Percentiles rank a stretch among this genome's conserved stretches.
These are phyloP conservation scores for Candida glaebosa DNA, from an alignment of 805 yeast genomes.

Conservation along the genomic window DNA sequence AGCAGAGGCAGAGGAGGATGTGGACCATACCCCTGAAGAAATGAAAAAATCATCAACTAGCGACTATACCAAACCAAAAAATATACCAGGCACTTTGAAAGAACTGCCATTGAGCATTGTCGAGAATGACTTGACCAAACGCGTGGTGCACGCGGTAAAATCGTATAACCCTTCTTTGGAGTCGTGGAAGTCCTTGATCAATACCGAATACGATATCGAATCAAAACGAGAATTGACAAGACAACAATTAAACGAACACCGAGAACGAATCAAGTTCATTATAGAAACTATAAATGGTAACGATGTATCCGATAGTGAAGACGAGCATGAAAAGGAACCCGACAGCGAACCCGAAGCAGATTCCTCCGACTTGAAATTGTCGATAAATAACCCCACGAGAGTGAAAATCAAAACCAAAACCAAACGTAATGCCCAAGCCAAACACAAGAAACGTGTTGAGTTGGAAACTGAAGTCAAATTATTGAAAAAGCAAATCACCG, in stretches of 20 bases:
- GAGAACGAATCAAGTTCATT: slow-evolving; percentile 59
- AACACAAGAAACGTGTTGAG: slow-evolving; percentile 55
- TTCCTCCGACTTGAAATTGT: slow-evolving; percentile 43
- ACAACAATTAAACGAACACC: slow-evolving; percentile 57
- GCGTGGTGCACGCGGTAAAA: slow-evolving; percentile 76
- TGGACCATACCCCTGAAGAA: slow-evolving; percentile 15
- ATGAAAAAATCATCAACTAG: slow-evolving; percentile 15
- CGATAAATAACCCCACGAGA: slow-evolving; percentile 68
- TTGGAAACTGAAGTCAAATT: slow-evolving; percentile 56
- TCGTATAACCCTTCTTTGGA: slow-evolving; percentile 88
- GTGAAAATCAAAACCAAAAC: slow-evolving; percentile 71
- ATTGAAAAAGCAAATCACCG: slow-evolving; percentile 57
- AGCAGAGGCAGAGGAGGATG: slow-evolving; percentile 21
- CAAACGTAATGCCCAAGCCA: slow-evolving; percentile 68
- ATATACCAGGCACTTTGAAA: slow-evolving; percentile 53
- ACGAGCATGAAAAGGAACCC: slow-evolving; percentile 35
- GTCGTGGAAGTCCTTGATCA: slow-evolving; percentile 74
- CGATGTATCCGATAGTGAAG: slow-evolving; percentile 44
- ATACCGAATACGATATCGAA: slow-evolving; percentile 63
- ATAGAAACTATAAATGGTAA: slow-evolving; percentile 60
- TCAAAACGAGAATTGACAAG: slow-evolving; percentile 64
- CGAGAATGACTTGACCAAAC: slow-evolving; percentile 34
- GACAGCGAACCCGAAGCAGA: slow-evolving; percentile 28
- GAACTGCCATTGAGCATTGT: slow-evolving; percentile 52
- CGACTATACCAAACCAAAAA: slow-evolving; percentile 13